Evolutionary conservation across 2,329 filamentous ascomycete genomes (phyloP).

Genomic region (Biscogniauxia sp.): DNA sequence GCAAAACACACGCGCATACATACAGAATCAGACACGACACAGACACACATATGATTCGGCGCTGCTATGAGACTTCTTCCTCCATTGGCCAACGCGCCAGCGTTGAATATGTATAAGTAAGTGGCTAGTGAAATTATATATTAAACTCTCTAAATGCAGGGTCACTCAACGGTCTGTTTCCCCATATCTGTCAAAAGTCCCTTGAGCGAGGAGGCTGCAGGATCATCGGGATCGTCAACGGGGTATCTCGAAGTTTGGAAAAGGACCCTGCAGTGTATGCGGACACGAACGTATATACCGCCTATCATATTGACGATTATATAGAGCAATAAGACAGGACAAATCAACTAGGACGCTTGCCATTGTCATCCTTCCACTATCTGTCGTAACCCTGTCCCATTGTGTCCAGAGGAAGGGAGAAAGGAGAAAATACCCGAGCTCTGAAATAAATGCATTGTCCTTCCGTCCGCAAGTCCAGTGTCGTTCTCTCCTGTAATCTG

Average conservation of each 20-base stretch:
- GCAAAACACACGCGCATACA: not conserved
- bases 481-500: not conserved
- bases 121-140: not conserved
- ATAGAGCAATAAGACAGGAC: not conserved
- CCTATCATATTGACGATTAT: not conserved
- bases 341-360: not conserved
- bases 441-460: not conserved
- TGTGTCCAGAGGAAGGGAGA: not conserved
- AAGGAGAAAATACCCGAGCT: not conserved
- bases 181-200: not conserved
- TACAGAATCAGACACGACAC: not conserved
- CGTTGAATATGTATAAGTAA: too few relatives aligned
- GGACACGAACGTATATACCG: not conserved
- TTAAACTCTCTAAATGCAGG: not conserved
- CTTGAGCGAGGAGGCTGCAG: not conserved
- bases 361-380: not conserved
- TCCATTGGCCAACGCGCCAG: not conserved
- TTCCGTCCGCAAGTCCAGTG: not conserved
- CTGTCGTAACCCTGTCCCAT: too few relatives aligned
- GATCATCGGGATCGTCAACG: not conserved
- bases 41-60: not conserved
- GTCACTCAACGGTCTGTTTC: not conserved
- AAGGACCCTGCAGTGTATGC: not conserved
- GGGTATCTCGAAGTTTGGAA: not conserved
- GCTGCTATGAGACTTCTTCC: not conserved